These are phyloP conservation scores for Benincasa hispida DNA, from an alignment of 306 rosid species.

Conservation along the genomic window DNA sequence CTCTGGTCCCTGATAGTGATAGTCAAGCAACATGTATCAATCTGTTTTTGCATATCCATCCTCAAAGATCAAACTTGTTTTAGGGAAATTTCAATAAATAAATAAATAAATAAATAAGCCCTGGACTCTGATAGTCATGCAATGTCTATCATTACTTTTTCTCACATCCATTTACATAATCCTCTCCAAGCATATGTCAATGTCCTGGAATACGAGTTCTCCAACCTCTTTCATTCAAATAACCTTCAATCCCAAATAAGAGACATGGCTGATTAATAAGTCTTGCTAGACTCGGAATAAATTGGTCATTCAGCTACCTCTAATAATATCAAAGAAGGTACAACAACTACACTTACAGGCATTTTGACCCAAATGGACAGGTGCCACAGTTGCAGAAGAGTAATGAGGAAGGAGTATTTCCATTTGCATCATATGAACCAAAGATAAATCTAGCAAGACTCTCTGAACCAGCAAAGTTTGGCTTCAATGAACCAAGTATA, in stretches of 20 bases:
- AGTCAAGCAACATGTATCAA: not conserved
- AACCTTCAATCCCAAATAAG: not conserved
- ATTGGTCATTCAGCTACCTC: not conserved
- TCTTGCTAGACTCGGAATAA: not conserved
- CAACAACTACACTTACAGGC: constrained; percentile 44
- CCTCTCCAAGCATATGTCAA: not conserved
- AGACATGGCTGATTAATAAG: not conserved
- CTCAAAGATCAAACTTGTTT: not conserved
- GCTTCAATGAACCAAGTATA: constrained; percentile 42
- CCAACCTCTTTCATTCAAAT: not conserved
- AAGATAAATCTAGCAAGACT: constrained; percentile 36
- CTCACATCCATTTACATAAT: not conserved
- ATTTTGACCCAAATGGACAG: constrained; percentile 30
- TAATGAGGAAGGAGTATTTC: constrained; percentile 13
- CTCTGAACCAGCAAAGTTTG: constrained; percentile 38
- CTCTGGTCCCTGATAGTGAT: not conserved
- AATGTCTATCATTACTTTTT: not conserved
- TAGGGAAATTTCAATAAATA: not conserved
- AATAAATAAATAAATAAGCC: not conserved
- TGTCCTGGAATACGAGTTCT: not conserved
- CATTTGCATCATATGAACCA: constrained; percentile 35
- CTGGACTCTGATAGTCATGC: not conserved
- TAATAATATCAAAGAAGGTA: not conserved
- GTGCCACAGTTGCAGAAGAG: constrained; percentile 24
- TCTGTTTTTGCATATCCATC: not conserved